A percentile compares a stretch with the other conserved stretches of the same genome.
phyloP scores from a whole-genome alignment of 352 stramenopile species.

The Blastocystis sp. region DNA sequence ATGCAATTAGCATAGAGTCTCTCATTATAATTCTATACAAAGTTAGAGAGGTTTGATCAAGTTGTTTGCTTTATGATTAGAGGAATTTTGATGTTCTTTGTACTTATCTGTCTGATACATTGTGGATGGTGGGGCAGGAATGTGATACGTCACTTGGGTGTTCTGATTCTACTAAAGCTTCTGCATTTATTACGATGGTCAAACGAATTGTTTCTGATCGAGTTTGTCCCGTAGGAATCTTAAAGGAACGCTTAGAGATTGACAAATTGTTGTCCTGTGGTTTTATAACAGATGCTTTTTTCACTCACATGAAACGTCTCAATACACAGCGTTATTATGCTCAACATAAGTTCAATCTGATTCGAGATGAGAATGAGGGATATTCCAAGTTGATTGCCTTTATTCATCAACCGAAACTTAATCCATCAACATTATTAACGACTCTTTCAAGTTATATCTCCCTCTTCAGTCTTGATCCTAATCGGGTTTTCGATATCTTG shows the following conservation, averaged over 20 bases:
- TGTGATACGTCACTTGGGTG: conserved; percentile 32
- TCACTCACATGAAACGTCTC: conserved; percentile 22
- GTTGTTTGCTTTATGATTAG: not conserved
- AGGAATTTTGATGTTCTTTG: not conserved
- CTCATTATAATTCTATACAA: not conserved
- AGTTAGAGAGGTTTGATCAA: not conserved
- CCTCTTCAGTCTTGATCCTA: conserved; percentile 47
- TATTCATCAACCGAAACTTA: conserved; percentile 16
- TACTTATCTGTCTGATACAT: not conserved
- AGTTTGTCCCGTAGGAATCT: not conserved
- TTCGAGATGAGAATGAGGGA: conserved; percentile 58
- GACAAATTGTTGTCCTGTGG: conserved; percentile 3
- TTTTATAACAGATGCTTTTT: conserved; percentile 8
- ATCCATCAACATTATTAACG: not conserved
- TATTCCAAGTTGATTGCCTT: conserved; percentile 51
- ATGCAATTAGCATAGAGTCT: not conserved
- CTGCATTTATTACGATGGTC: not conserved
- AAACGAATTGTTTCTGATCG: not conserved
- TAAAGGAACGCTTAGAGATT: conserved; percentile 34
- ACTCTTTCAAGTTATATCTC: conserved; percentile 24
- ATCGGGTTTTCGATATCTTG: conserved; percentile 57
- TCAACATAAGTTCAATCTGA: conserved; percentile 63
- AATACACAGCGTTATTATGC: conserved; percentile 51
- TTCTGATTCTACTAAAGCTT: not conserved
- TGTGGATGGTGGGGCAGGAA: conserved; percentile 54